A percentile compares a stretch with the other conserved stretches of the same genome.
These are phyloP conservation scores for Puccinellia tenuiflora DNA, from an alignment of 176 grass and related monocot species.

Conservation along the genomic window DNA sequence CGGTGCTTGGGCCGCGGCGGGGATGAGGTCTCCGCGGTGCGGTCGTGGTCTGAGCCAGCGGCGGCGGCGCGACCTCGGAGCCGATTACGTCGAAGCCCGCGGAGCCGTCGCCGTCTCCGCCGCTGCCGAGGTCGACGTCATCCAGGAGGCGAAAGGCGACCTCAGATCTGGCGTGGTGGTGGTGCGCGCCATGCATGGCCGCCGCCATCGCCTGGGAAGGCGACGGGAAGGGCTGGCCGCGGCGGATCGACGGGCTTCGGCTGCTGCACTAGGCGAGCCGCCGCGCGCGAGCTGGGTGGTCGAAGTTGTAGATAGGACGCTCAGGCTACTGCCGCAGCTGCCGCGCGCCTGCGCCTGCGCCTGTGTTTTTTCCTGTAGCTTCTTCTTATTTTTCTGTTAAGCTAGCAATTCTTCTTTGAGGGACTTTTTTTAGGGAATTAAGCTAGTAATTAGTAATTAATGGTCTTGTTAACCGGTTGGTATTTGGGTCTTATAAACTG, in stretches of 20 bases:
- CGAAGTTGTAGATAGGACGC: not conserved
- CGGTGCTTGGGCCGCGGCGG: slow-evolving; percentile 67
- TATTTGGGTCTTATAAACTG: no score
- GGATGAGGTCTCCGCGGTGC: slow-evolving; percentile 50
- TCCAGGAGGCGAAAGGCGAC: slow-evolving; percentile 71
- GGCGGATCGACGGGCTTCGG: slow-evolving; percentile 49
- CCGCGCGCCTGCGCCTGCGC: not conserved
- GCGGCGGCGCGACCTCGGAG: slow-evolving; percentile 71
- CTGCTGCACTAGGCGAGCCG: slow-evolving; percentile 50
- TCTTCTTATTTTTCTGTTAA: no score
- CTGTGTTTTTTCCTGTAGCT: slow-evolving; percentile 7
- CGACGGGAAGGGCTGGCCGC: slow-evolving; percentile 33
- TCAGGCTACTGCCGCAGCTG: not conserved
- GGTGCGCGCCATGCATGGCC: slow-evolving; percentile 50
- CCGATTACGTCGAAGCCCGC: slow-evolving; percentile 72
- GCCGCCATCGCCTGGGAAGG: not conserved
- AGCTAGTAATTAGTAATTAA: no score
- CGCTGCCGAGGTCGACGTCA: slow-evolving; percentile 59
- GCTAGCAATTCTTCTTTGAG: no score
- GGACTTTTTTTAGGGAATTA: no score
- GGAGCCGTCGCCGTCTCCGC: slow-evolving; percentile 16
- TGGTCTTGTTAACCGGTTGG: no score
- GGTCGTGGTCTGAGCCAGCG: slow-evolving; percentile 42
- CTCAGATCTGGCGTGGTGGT: slow-evolving; percentile 98
- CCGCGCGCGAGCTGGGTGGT: not conserved